Base-by-base conservation (phyloP, 2,329 filamentous ascomycete species). In the Ustilaginoidea virens region DNA sequence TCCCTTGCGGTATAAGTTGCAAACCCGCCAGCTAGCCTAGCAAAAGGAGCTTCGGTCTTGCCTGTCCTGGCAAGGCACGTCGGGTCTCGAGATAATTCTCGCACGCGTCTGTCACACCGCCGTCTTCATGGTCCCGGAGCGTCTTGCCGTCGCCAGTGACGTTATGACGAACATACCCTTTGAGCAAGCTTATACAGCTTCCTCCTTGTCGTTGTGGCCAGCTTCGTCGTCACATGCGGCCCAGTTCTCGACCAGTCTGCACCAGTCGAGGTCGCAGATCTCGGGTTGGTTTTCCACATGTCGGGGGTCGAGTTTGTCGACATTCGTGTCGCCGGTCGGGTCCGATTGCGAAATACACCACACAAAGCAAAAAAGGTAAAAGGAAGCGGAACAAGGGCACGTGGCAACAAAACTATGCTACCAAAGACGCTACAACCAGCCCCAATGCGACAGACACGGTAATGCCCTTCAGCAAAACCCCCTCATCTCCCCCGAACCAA, bases 401-500 rank as follows among this genome's bases (percentile, higher is more conserved):
- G n/a, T n/a, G n/a, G n/a, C n/a, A n/a, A n/a, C n/a, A n/a, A n/a
- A n/a, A n/a, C n/a, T n/a, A n/a, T n/a, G n/a, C n/a, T n/a, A n/a
- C n/a, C n/a, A n/a, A n/a, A n/a, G n/a, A n/a, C n/a, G n/a, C n/a
- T n/a, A n/a, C n/a, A n/a, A n/a, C n/a, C n/a, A n/a, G n/a, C n/a
- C n/a, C n/a, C n/a, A n/a, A n/a, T n/a, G n/a, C n/a, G n/a, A n/a
- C n/a, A n/a, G n/a, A n/a, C n/a, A n/a, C n/a, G n/a, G n/a, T n/a
- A n/a, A n/a, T n/a, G n/a, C n/a, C n/a, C n/a, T n/a, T n/a, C n/a
- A n/a, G n/a, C n/a, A n/a, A n/a, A n/a, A n/a, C n/a, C n/a, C 24
- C 12, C 27, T 30, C 12, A 36, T 30, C 46, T 21, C 27, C 28
- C 18, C 32, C 36, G 43, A 33, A 49, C 34, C 28, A 38, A 45